phyloP scores from a whole-genome alignment of 2,329 filamentous ascomycete species.

The Alternaria sp. region DNA sequence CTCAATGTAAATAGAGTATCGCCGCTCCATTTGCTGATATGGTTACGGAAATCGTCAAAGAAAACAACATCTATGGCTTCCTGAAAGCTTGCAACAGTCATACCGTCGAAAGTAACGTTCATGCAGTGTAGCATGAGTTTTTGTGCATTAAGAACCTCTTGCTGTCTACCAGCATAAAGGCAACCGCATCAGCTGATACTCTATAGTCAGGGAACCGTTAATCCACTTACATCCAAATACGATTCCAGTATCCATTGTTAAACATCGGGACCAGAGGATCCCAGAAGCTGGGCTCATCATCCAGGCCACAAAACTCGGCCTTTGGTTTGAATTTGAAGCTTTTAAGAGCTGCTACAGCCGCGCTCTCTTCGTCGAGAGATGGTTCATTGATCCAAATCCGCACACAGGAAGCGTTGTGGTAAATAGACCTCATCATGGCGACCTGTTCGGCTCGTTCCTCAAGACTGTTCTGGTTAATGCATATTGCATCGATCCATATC shows the following conservation, averaged over 20 bases:
- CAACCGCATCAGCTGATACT: neutral
- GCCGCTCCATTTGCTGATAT: too few relatives aligned
- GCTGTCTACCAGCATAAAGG: neutral
- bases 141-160: neutral
- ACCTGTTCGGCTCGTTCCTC: neutral
- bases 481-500: neutral
- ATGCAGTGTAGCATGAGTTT: neutral
- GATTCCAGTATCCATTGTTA: neutral
- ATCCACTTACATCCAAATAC: neutral
- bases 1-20: too few relatives aligned
- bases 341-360: neutral
- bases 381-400: neutral
- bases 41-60: too few relatives aligned
- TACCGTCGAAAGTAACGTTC: neutral
- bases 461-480: neutral
- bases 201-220: too few relatives aligned
- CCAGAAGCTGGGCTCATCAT: neutral
- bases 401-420: neutral
- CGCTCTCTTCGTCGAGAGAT: neutral
- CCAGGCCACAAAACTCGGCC: fast-evolving
- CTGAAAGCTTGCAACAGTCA: neutral
- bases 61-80: fast-evolving
- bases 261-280: neutral
- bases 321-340: fast-evolving
- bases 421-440: neutral